phyloP scores from a whole-genome alignment of 2,329 filamentous ascomycete genomes.

The Sphaceloma murrayae region DNA sequence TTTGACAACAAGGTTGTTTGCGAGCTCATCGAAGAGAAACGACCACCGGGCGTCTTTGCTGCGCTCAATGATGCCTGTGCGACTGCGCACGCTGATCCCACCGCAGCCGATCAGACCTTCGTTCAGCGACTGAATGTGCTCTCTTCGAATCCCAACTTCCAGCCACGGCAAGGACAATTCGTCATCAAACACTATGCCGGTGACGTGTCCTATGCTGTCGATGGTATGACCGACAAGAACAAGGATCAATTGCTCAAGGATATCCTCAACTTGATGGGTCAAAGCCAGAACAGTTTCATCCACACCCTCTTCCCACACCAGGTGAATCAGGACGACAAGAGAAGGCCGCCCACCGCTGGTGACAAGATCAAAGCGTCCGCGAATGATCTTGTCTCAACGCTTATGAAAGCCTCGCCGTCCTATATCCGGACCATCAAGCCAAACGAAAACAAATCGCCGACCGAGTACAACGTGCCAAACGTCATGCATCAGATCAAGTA shows the following conservation, averaged over 20 bases:
- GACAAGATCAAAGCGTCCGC: conserved; percentile 94
- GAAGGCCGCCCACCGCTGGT: conserved; percentile 85
- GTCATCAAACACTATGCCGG: conserved; percentile 98
- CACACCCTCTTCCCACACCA: conserved; percentile 84
- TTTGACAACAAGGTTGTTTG: conserved; percentile 99
- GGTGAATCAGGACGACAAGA: conserved; percentile 91
- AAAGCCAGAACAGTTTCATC: conserved; percentile 75
- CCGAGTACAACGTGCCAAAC: conserved; percentile 83
- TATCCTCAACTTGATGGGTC: conserved; percentile 73
- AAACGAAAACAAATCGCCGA: conserved; percentile 95
- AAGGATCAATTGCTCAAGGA: conserved; percentile 97
- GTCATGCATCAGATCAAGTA: conserved; percentile 99
- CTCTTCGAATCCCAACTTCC: conserved; percentile 77
- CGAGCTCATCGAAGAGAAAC: conserved; percentile 84
- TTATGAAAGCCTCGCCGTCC: conserved; percentile 95
- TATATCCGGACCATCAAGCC: conserved; percentile 99
- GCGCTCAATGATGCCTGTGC: conserved; percentile 96
- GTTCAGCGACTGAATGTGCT: conserved; percentile 88
- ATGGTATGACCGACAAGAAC: conserved; percentile 99
- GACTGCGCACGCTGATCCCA: conserved; percentile 92
- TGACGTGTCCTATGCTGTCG: conserved; percentile 87
- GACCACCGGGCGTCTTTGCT: conserved; percentile 86
- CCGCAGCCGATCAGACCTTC: conserved; percentile 90
- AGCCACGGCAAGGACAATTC: conserved; percentile 86
- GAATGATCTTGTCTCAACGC: conserved; percentile 83